Percentiles rank a stretch among this genome's conserved stretches.
phyloP scores from a whole-genome alignment of 2,329 filamentous ascomycete species.

The Epichloe brachyelytri region DNA sequence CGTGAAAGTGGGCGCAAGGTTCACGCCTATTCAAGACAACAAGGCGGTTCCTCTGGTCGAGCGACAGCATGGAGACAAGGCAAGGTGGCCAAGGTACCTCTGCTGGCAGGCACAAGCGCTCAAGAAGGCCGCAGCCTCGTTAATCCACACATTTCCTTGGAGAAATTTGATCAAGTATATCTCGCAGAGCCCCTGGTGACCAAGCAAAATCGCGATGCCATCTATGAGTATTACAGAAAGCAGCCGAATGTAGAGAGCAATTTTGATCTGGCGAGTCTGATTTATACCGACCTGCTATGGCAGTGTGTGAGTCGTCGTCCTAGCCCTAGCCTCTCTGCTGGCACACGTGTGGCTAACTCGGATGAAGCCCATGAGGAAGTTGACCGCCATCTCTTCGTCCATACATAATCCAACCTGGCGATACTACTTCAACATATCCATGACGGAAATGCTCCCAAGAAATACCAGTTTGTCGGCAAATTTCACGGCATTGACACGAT shows the following conservation, averaged over 20 bases:
- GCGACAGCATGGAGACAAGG: slow-evolving; percentile 12
- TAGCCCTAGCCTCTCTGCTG: background rate
- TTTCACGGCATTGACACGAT: slow-evolving; percentile 15
- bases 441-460: slow-evolving; percentile 8
- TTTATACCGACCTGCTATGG: slow-evolving; percentile 16
- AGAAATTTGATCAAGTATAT: slow-evolving; percentile 9
- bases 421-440: slow-evolving; percentile 15
- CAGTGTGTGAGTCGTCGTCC: slow-evolving; percentile 13
- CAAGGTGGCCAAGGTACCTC: slow-evolving; percentile 9
- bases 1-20: background rate
- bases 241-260: slow-evolving; percentile 7
- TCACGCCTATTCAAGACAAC: slow-evolving; percentile 11
- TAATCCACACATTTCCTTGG: slow-evolving; percentile 11
- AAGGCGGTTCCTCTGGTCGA: slow-evolving; percentile 7
- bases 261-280: slow-evolving; percentile 15
- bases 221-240: slow-evolving; percentile 10
- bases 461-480: slow-evolving; percentile 13
- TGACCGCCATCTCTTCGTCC: slow-evolving; percentile 11
- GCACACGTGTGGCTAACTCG: slow-evolving; percentile 1
- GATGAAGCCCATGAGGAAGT: slow-evolving; percentile 13
- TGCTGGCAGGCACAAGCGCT: slow-evolving; percentile 14
- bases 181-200: slow-evolving; percentile 7
- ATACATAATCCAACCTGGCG: slow-evolving; percentile 13
- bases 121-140: slow-evolving; percentile 14
- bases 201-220: slow-evolving; percentile 3